These are phyloP conservation scores for Martensiomyces pterosporus DNA, from an alignment of 192 early-diverging fungal species.

Conservation along the genomic window DNA sequence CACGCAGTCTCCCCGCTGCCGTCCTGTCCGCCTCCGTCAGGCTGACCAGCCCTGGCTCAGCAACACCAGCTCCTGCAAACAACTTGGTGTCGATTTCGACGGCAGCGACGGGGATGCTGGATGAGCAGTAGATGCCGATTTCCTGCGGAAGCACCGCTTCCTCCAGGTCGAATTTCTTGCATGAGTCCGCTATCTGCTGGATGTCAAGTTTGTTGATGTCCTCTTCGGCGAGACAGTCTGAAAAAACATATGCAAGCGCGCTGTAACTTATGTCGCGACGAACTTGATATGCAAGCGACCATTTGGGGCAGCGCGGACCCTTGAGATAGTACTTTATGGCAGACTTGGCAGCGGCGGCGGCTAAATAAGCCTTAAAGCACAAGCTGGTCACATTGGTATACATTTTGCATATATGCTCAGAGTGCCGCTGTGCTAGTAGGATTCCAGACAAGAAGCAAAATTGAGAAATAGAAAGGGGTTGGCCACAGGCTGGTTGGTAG, in stretches of 20 bases:
- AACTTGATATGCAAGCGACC: slow-evolving; percentile 40
- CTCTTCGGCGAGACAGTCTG: slow-evolving; percentile 13
- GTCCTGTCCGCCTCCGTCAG: slow-evolving; percentile 15
- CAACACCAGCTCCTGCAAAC: slow-evolving; percentile 14
- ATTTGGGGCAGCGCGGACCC: slow-evolving; percentile 33
- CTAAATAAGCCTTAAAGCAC: slow-evolving; percentile 11
- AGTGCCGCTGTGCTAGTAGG: too few species aligned
- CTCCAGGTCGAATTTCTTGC: slow-evolving; percentile 17
- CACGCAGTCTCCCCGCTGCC: not conserved
- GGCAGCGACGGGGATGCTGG: slow-evolving; percentile 7
- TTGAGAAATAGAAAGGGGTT: too few species aligned
- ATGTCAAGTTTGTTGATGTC: slow-evolving; percentile 40
- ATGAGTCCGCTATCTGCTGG: slow-evolving; percentile 8
- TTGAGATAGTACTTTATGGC: slow-evolving; percentile 34
- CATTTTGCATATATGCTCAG: too few species aligned
- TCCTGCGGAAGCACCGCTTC: slow-evolving; percentile 5
- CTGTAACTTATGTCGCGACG: slow-evolving; percentile 25
- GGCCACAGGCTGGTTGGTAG: too few species aligned
- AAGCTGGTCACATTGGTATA: too few species aligned
- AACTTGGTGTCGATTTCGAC: slow-evolving; percentile 15
- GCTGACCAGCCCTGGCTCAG: slow-evolving; percentile 14
- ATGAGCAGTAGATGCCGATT: slow-evolving; percentile 14
- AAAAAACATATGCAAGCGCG: not conserved
- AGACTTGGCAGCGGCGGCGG: slow-evolving; percentile 12
- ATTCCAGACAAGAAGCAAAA: too few species aligned